These are phyloP conservation scores for Hygrophorus russula DNA, from an alignment of 768 basidiomycete species.

Conservation along the genomic window DNA sequence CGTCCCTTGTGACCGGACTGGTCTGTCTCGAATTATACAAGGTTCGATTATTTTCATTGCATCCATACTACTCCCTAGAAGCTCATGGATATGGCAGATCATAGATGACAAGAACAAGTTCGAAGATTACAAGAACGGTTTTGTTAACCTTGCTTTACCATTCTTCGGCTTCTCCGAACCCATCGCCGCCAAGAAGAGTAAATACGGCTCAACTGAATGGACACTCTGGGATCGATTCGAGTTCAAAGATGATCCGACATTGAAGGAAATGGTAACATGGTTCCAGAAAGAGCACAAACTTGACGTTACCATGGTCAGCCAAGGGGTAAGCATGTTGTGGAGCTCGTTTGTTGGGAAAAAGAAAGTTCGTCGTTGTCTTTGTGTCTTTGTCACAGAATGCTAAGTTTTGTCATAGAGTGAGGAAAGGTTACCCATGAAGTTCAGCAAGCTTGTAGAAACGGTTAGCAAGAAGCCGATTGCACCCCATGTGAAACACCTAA, in stretches of 20 bases:
- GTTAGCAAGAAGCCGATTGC: constrained; percentile 93
- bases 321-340: constrained; percentile 98
- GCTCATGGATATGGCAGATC: constrained; percentile 39
- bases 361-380: constrained; percentile 51
- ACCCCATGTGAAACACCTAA: constrained; percentile 70
- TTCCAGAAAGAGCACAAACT: constrained; percentile 81
- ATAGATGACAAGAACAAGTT: constrained; percentile 92
- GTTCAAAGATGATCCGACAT: constrained; percentile 80
- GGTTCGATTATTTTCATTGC: constrained; percentile 27
- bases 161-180: constrained; percentile 99
- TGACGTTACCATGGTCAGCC: constrained; percentile 90
- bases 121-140: constrained; percentile 97
- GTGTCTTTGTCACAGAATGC: not conserved
- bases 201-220: constrained; percentile 86
- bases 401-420: constrained; percentile 44
- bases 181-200: constrained; percentile 78
- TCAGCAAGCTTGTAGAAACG: constrained; percentile 82
- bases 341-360: constrained; percentile 86
- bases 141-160: constrained; percentile 92
- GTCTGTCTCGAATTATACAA: constrained; percentile 97
- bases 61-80: constrained; percentile 1
- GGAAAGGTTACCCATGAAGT: constrained; percentile 80
- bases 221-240: constrained; percentile 98
- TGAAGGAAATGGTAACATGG: constrained; percentile 74
- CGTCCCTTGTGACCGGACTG: constrained; percentile 88